These are phyloP conservation scores for Phytophthora constricta DNA, from an alignment of 352 stramenopile genomes.

Conservation along the genomic window DNA sequence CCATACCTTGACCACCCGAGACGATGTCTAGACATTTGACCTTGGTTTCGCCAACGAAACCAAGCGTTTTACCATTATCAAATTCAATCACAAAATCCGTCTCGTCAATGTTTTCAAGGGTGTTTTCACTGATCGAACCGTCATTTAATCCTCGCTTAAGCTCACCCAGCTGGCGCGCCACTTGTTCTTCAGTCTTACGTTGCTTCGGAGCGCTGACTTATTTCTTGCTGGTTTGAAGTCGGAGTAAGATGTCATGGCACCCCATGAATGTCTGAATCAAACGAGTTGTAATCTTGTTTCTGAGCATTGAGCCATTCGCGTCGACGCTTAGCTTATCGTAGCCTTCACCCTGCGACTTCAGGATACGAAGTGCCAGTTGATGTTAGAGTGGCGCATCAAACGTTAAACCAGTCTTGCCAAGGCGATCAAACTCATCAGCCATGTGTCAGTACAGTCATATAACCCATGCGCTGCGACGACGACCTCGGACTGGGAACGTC, in stretches of 20 bases:
- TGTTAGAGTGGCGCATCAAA: neutral
- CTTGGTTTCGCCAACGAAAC: neutral
- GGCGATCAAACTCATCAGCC: neutral
- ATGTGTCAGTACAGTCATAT: neutral
- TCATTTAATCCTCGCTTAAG: conserved; percentile 25
- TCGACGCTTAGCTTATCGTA: neutral
- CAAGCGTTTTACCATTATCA: too few relatives aligned
- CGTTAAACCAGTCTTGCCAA: neutral
- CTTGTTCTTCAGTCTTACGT: conserved; percentile 15
- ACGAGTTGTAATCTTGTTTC: neutral
- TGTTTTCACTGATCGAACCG: neutral
- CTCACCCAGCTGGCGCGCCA: conserved; percentile 30
- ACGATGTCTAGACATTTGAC: conserved; percentile 3
- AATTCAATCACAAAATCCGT: conserved; percentile 8
- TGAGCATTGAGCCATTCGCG: neutral
- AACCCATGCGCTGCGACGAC: neutral
- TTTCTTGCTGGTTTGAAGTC: neutral
- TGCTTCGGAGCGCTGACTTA: neutral
- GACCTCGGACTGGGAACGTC: neutral
- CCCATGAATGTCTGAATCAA: neutral
- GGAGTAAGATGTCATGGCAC: neutral
- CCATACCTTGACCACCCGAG: too few relatives aligned
- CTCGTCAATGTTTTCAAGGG: conserved; percentile 2
- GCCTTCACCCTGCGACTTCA: neutral
- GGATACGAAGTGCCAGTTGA: neutral